These are phyloP conservation scores for Trifolium fragiferum DNA, from an alignment of 306 rosid genomes.

Conservation along the genomic window DNA sequence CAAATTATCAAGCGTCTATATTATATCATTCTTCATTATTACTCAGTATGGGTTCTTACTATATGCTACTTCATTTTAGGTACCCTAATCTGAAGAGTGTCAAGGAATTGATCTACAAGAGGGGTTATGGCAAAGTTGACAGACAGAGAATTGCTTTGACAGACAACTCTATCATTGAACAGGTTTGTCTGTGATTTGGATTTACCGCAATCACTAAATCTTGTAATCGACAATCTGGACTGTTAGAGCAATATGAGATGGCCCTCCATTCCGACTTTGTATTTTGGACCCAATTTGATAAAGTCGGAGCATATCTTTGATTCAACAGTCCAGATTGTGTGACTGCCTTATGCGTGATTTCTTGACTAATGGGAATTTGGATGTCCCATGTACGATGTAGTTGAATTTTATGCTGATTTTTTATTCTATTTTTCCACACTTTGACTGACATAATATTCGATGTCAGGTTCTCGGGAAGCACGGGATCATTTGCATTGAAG, in stretches of 20 bases:
- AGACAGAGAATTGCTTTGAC: slow-evolving; percentile 76
- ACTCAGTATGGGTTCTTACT: slow-evolving; percentile 3
- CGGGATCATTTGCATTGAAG: slow-evolving; percentile 75
- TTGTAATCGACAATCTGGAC: neutral
- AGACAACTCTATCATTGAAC: slow-evolving; percentile 71
- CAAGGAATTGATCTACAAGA: slow-evolving; percentile 74
- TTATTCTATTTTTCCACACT: neutral
- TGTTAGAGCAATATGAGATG: neutral
- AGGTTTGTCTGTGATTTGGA: slow-evolving; percentile 44
- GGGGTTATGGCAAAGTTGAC: slow-evolving; percentile 77
- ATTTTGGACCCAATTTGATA: neutral
- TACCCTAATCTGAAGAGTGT: slow-evolving; percentile 85
- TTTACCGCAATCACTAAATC: neutral
- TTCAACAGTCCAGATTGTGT: neutral
- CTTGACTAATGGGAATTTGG: neutral
- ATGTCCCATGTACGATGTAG: neutral
- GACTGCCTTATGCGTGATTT: neutral
- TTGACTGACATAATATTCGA: neutral
- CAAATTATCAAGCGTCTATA: neutral
- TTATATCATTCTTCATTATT: neutral
- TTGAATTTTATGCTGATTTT: neutral
- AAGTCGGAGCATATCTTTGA: neutral
- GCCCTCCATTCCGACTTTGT: neutral
- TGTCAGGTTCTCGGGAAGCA: slow-evolving; percentile 72
- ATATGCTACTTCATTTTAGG: slow-evolving; percentile 40